phyloP scores from a whole-genome alignment of 176 grass and related monocot species.

The Microstegium vimineum region DNA sequence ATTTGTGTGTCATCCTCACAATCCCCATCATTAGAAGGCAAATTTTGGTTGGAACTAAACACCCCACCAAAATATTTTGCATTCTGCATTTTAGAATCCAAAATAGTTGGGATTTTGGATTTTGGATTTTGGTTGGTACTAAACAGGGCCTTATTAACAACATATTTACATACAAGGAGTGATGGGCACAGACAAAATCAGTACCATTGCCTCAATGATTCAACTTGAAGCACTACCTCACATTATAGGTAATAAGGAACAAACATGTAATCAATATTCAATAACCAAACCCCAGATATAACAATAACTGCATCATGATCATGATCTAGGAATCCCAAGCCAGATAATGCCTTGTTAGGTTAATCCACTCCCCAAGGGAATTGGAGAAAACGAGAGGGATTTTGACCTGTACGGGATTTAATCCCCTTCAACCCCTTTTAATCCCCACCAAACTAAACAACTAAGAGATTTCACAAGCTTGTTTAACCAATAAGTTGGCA shows the following conservation, averaged over 20 bases:
- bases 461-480: not conserved
- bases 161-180: not conserved
- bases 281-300: slow-evolving; percentile 2
- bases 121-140: no score
- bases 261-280: not conserved
- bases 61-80: no score
- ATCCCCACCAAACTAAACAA: no score
- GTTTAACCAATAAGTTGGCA: not conserved
- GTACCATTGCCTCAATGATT: not conserved
- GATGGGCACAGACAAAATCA: slow-evolving; percentile 11
- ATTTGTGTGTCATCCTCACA: no score
- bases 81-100: no score
- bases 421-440: not conserved
- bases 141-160: no score
- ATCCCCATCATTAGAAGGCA: no score
- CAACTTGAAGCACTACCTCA: not conserved
- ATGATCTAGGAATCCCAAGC: not conserved
- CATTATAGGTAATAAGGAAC: not conserved
- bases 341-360: not conserved
- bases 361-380: no score
- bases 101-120: no score
- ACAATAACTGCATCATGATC: not conserved
- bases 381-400: not conserved
- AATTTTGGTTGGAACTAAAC: no score
- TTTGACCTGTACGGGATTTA: not conserved